Percentiles rank a stretch among this genome's conserved stretches.
Conservation (phyloP, 306 rosid genomes). For the Sophora flavescens region DNA sequence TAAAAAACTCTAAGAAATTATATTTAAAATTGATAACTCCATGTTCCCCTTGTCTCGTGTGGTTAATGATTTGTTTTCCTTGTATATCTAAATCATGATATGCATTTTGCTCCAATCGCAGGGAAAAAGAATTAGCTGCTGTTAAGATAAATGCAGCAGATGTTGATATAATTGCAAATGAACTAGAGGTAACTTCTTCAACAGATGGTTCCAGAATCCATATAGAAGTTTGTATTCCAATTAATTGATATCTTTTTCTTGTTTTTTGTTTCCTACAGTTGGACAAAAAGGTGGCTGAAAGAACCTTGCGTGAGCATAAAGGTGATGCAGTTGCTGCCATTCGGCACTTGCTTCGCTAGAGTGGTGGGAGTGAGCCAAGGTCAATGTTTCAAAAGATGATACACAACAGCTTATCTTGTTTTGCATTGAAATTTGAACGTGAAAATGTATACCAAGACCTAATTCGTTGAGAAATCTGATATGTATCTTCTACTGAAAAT, state of each 20-base stretch:
- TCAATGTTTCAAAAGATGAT: constrained; percentile 22
- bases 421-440: constrained; percentile 23
- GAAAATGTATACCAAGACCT: neutral
- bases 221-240: constrained; percentile 4
- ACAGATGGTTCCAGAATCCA: neutral
- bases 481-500: neutral
- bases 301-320: constrained; percentile 94
- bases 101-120: constrained; percentile 43
- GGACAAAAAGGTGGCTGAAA: constrained; percentile 95
- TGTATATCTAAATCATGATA: constrained; percentile 12
- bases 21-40: neutral
- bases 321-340: constrained; percentile 98
- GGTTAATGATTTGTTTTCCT: neutral
- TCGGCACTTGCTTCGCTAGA: constrained; percentile 72
- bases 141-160: constrained; percentile 89
- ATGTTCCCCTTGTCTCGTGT: neutral
- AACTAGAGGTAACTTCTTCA: constrained; percentile 71
- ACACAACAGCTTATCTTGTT: constrained; percentile 14
- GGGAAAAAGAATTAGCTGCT: constrained; percentile 94
- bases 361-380: constrained; percentile 13
- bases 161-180: constrained; percentile 88
- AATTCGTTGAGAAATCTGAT: neutral
- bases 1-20: neutral
- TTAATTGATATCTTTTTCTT: constrained; percentile 10
- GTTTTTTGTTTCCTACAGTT: constrained; percentile 51